phyloP scores from a whole-genome alignment of 306 rosid species.

The Cucumis melo region DNA sequence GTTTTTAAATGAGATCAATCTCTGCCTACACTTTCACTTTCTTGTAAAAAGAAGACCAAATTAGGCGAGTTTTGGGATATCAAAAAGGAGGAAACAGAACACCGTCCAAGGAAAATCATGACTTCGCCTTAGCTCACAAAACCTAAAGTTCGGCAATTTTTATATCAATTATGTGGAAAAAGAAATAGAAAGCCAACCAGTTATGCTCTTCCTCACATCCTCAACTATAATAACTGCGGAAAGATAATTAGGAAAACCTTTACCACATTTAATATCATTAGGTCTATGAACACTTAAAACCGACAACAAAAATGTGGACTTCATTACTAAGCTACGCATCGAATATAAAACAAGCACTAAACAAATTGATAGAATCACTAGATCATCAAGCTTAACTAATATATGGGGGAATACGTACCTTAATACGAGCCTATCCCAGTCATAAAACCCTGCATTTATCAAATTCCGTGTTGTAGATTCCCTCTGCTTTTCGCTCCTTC shows the following conservation, averaged over 20 bases:
- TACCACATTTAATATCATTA: background rate
- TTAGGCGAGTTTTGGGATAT: background rate
- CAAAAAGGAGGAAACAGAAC: background rate
- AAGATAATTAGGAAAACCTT: background rate
- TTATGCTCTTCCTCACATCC: background rate
- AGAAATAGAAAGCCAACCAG: background rate
- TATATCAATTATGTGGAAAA: background rate
- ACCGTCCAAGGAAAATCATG: background rate
- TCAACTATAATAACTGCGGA: background rate
- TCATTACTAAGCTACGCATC: background rate
- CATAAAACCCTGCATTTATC: conserved; percentile 49
- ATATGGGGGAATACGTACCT: conserved; percentile 28
- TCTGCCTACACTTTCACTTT: background rate
- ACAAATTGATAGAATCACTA: background rate
- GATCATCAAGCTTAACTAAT: background rate
- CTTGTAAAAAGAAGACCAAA: background rate
- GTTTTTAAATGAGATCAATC: background rate
- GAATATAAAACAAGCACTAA: background rate
- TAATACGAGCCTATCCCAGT: conserved; percentile 68
- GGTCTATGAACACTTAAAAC: background rate
- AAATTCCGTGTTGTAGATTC: conserved; percentile 51
- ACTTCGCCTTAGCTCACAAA: no score
- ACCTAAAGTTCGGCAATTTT: no score
- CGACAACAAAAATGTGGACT: background rate
- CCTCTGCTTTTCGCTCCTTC: conserved; percentile 57